Percentiles rank a stretch among this genome's conserved stretches.
Conservation (phyloP, 2,329 filamentous ascomycete species). For the Xylaria polymorpha region DNA sequence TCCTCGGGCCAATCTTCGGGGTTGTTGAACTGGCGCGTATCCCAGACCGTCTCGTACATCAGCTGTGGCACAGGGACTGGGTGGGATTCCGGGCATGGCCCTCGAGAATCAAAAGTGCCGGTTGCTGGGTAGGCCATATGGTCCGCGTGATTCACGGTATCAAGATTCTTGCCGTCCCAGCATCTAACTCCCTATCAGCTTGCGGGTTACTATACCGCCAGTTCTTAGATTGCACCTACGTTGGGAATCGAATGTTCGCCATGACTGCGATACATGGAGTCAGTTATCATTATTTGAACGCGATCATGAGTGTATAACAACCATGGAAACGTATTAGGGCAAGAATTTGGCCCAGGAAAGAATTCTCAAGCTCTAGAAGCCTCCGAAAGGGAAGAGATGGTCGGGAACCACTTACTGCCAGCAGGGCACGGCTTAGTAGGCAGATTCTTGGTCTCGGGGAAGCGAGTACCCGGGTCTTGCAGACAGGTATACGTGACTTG, state of each 20-base stretch:
- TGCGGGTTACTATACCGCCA: neutral
- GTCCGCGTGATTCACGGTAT: conserved; percentile 56
- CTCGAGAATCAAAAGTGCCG: conserved; percentile 52
- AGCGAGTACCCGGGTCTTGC: conserved; percentile 52
- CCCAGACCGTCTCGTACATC: conserved; percentile 55
- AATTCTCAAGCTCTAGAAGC: neutral
- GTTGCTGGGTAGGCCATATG: conserved; percentile 57
- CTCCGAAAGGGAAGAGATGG: neutral
- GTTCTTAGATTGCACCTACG: conserved; percentile 58
- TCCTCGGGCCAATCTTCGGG: conserved; percentile 53
- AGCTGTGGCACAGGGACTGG: conserved; percentile 56
- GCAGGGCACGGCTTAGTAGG: conserved; percentile 54
- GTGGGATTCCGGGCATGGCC: conserved; percentile 53
- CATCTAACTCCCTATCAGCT: conserved; percentile 49
- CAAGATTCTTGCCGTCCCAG: conserved; percentile 60
- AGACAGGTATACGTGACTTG: conserved; percentile 60
- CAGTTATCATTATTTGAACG: conserved; percentile 9
- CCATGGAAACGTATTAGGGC: neutral
- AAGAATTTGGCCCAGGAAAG: no score
- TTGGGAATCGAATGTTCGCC: conserved; percentile 58
- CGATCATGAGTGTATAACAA: neutral
- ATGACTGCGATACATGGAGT: conserved; percentile 44
- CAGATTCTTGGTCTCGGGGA: conserved; percentile 54
- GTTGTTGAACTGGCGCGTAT: conserved; percentile 53
- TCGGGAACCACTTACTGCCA: conserved; percentile 45